Conservation (phyloP, 176 grass and related monocot species). For the Raddia distichophylla region DNA sequence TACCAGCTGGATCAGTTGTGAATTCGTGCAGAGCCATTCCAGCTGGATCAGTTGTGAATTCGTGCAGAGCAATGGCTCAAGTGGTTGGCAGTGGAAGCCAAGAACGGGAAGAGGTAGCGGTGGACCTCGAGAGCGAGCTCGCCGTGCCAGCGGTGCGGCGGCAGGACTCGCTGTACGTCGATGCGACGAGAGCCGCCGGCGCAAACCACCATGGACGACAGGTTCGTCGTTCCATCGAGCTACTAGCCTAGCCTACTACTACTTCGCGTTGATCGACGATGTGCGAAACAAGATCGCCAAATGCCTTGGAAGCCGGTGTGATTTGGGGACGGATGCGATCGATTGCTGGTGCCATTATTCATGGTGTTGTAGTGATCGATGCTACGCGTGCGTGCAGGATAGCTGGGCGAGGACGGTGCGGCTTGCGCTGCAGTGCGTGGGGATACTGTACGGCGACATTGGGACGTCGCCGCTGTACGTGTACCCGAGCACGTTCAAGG, state of each 20-base stretch:
- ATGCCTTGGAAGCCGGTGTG: neutral
- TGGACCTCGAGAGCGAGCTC: neutral
- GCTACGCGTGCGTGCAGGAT: neutral
- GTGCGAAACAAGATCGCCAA: neutral
- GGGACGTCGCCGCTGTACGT: conserved; percentile 56
- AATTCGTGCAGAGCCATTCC: neutral
- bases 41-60: neutral
- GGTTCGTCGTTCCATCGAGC: neutral
- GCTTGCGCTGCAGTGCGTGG: conserved; percentile 54
- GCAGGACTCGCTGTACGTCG: conserved; percentile 34
- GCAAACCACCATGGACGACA: conserved; percentile 11
- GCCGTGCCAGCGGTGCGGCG: conserved; percentile 3
- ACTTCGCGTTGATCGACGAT: neutral
- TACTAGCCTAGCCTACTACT: too few species aligned
- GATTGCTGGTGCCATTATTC: neutral
- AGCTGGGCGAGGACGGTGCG: conserved; percentile 31
- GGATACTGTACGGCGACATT: conserved; percentile 59
- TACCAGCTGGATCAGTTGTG: neutral
- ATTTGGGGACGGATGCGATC: neutral
- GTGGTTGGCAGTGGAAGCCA: neutral
- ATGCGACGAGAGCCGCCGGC: conserved; percentile 19
- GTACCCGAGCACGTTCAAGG: conserved; percentile 52
- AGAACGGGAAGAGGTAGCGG: conserved; percentile 19
- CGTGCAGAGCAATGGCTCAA: neutral
- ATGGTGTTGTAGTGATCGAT: neutral